Conservation (phyloP, 1,284 basidiomycete genomes). For the Gastroboletus turbinatus region DNA sequence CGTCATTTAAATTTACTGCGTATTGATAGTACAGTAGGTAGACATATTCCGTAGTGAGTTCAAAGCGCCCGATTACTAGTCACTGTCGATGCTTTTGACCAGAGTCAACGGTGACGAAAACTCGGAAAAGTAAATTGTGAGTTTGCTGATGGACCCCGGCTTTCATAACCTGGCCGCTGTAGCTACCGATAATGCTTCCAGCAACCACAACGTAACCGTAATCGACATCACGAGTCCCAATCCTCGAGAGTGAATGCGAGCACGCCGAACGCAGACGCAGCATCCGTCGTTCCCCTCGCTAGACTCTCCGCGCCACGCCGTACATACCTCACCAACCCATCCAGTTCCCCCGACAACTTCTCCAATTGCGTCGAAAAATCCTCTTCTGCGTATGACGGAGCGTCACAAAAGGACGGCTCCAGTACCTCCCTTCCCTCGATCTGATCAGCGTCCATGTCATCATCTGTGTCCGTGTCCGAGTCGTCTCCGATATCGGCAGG, state of each 20-base stretch:
- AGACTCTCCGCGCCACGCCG: constrained; percentile 65
- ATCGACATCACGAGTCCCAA: constrained; percentile 57
- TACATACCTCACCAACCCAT: constrained; percentile 68
- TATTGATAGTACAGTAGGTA: background rate
- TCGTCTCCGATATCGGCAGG: constrained; percentile 39
- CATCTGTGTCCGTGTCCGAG: constrained; percentile 45
- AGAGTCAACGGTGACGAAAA: background rate
- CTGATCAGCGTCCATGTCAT: constrained; percentile 32
- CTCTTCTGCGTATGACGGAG: constrained; percentile 35
- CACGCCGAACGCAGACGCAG: constrained; percentile 63
- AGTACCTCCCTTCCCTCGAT: constrained; percentile 31
- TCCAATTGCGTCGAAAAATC: constrained; percentile 52
- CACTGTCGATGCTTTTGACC: background rate
- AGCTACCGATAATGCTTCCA: background rate
- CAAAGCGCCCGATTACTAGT: too few species aligned
- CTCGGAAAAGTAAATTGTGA: background rate
- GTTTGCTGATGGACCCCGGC: too few species aligned
- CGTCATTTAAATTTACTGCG: background rate
- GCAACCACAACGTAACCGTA: background rate
- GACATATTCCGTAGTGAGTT: background rate
- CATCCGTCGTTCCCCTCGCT: constrained; percentile 52
- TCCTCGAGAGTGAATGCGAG: constrained; percentile 79
- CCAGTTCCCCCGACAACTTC: constrained; percentile 65
- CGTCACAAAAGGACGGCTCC: constrained; percentile 48
- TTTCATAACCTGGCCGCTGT: too few species aligned